Conservation (phyloP, 768 basidiomycete genomes). For the Jaapia argillacea region DNA sequence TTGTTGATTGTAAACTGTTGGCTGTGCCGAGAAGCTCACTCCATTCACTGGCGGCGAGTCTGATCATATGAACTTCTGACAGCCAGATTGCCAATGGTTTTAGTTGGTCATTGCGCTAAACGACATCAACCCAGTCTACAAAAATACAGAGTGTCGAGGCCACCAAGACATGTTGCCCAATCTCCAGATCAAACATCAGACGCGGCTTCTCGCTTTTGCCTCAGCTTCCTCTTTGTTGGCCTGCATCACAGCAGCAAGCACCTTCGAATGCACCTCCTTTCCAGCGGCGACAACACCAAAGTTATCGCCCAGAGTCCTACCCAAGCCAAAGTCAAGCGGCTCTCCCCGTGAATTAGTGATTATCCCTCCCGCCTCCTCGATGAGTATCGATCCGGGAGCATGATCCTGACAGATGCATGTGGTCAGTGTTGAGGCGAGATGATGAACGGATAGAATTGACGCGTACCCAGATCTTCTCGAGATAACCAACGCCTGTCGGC, state of each 20-base stretch:
- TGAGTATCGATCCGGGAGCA: constrained; percentile 74
- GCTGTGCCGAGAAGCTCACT: too few relatives aligned
- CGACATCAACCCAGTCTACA: too few relatives aligned
- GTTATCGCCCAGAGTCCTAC: constrained; percentile 79
- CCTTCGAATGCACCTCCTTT: constrained; percentile 53
- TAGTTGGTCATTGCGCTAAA: too few relatives aligned
- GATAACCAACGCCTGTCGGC: constrained; percentile 70
- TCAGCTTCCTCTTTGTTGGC: constrained; percentile 28
- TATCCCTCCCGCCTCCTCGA: constrained; percentile 85
- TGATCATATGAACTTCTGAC: too few relatives aligned
- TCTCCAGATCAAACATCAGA: too few relatives aligned
- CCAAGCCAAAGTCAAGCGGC: constrained; percentile 77
- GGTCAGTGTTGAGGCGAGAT: not conserved
- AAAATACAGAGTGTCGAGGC: too few relatives aligned
- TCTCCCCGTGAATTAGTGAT: constrained; percentile 77
- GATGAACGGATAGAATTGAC: not conserved
- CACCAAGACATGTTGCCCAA: too few relatives aligned
- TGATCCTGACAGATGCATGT: constrained; percentile 53
- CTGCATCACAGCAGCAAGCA: constrained; percentile 66
- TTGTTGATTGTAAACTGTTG: too few relatives aligned
- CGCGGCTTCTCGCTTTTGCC: too few relatives aligned
- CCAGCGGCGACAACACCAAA: constrained; percentile 82
- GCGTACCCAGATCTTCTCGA: constrained; percentile 93
- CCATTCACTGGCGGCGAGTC: too few relatives aligned
- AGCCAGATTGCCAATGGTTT: too few relatives aligned